Conservation (phyloP, 129 eudicot species). For the Tagetes patula region DNA sequence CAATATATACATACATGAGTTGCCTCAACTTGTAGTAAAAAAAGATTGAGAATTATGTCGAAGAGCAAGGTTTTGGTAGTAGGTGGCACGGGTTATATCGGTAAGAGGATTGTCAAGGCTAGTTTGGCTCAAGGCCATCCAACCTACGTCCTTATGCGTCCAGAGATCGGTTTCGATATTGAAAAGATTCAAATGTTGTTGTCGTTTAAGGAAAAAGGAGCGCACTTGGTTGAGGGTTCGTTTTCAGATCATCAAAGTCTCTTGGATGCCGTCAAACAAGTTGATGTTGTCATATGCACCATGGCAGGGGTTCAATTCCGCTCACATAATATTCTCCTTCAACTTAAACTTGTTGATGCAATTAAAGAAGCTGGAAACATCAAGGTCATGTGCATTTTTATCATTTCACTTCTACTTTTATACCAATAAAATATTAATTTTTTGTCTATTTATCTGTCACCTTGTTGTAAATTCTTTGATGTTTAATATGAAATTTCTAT, state of each 20-base stretch:
- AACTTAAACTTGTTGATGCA: conserved; percentile 71
- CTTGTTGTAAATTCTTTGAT: no score
- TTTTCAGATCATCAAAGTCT: conserved; percentile 57
- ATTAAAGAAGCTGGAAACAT: conserved; percentile 84
- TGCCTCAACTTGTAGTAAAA: background rate
- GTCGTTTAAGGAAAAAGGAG: conserved; percentile 52
- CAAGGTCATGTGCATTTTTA: conserved; percentile 36
- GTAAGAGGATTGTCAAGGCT: conserved; percentile 50
- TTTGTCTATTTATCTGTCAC: no score
- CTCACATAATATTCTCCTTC: conserved; percentile 53
- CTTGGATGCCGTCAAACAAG: conserved; percentile 62
- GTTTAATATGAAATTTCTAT: background rate
- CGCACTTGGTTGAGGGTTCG: conserved; percentile 54
- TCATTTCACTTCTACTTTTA: background rate
- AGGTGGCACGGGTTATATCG: conserved; percentile 59
- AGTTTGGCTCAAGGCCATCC: conserved; percentile 48
- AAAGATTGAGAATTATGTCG: conserved; percentile 20
- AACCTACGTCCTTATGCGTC: conserved; percentile 42
- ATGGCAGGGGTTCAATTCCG: conserved; percentile 54
- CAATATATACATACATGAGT: no score
- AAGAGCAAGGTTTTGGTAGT: conserved; percentile 48
- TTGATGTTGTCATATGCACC: conserved; percentile 72
- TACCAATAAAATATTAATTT: no score
- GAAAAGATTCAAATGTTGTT: conserved; percentile 49
- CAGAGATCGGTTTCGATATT: conserved; percentile 40